Percentiles rank a stretch among this genome's conserved stretches.
Conservation (phyloP, 306 rosid species). For the Geum urbanum region DNA sequence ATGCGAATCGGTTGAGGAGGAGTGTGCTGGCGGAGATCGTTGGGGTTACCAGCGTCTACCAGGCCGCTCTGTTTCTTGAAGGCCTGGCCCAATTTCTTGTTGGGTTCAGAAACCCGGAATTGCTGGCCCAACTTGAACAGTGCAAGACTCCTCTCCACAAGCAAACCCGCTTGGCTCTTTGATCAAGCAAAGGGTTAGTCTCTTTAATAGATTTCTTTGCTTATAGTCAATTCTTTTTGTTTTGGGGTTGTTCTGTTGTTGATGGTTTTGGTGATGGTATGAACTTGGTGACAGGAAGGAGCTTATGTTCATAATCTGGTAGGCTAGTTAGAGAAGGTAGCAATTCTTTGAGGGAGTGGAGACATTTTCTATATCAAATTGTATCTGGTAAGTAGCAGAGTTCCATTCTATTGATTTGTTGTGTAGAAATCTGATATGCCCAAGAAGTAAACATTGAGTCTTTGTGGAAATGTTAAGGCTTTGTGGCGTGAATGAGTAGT, state of each 20-base stretch:
- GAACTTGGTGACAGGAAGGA: not conserved
- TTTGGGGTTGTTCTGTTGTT: not conserved
- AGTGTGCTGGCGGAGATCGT: conserved; percentile 58
- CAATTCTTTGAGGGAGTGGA: not conserved
- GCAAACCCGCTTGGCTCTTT: conserved; percentile 7
- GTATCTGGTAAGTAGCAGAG: not conserved
- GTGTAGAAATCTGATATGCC: not conserved
- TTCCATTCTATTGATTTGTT: not conserved
- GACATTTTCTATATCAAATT: not conserved
- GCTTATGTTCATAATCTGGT: not conserved
- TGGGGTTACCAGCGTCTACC: conserved; percentile 42
- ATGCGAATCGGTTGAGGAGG: conserved; percentile 57
- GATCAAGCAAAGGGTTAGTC: conserved; percentile 1
- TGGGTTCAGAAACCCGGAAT: conserved; percentile 45
- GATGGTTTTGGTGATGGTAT: not conserved
- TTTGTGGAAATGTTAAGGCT: conserved; percentile 6
- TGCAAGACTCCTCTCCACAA: conserved; percentile 25
- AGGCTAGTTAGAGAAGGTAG: not conserved
- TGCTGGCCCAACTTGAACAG: conserved; percentile 33
- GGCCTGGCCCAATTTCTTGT: conserved; percentile 58
- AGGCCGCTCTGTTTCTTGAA: conserved; percentile 62
- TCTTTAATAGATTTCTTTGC: not conserved
- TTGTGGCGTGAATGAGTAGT: not conserved
- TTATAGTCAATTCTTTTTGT: not conserved
- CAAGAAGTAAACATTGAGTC: not conserved